A percentile compares a stretch with the other conserved stretches of the same genome.
Conservation (phyloP, 2,329 filamentous ascomycete species). For the Bipolaris bicolor region DNA sequence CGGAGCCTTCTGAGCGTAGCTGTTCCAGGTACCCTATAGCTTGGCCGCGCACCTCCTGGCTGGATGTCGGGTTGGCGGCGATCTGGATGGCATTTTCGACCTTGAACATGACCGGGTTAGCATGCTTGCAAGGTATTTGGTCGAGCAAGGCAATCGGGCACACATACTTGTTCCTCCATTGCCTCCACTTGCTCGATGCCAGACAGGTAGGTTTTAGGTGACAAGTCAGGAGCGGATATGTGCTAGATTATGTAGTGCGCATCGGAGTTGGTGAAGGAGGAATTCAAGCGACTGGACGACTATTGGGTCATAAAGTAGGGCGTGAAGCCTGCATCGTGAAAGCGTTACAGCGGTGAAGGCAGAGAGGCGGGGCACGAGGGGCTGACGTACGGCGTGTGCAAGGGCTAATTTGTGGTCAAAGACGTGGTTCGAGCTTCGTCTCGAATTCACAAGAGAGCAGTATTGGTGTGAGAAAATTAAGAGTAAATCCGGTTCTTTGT, state of each 20-base stretch:
- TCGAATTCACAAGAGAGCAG: background rate
- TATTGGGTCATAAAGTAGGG: constrained; percentile 45
- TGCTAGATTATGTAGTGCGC: constrained; percentile 24
- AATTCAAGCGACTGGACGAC: constrained; percentile 30
- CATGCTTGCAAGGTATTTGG: background rate
- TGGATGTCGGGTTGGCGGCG: constrained; percentile 80
- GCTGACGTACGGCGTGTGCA: constrained; percentile 31
- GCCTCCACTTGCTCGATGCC: constrained; percentile 40
- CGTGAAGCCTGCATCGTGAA: constrained; percentile 42
- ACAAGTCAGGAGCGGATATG: constrained; percentile 21
- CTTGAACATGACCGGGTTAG: constrained; percentile 53
- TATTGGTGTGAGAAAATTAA: constrained; percentile 1
- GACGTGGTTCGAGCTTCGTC: constrained; percentile 1
- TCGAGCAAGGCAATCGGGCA: background rate
- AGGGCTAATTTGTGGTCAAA: constrained; percentile 18
- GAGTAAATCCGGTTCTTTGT: constrained; percentile 20
- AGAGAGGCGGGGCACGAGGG: constrained; percentile 38
- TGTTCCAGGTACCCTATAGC: constrained; percentile 81
- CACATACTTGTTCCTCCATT: constrained; percentile 49
- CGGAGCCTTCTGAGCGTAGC: constrained; percentile 79
- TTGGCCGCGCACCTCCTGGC: constrained; percentile 75
- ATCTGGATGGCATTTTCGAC: constrained; percentile 96
- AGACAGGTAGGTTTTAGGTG: constrained; percentile 23
- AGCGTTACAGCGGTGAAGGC: constrained; percentile 45
- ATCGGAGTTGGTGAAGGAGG: constrained; percentile 26